Percentiles rank a stretch among this genome's conserved stretches.
phyloP scores from a whole-genome alignment of 1,139 yeast species.

The Candida tropicalis region DNA sequence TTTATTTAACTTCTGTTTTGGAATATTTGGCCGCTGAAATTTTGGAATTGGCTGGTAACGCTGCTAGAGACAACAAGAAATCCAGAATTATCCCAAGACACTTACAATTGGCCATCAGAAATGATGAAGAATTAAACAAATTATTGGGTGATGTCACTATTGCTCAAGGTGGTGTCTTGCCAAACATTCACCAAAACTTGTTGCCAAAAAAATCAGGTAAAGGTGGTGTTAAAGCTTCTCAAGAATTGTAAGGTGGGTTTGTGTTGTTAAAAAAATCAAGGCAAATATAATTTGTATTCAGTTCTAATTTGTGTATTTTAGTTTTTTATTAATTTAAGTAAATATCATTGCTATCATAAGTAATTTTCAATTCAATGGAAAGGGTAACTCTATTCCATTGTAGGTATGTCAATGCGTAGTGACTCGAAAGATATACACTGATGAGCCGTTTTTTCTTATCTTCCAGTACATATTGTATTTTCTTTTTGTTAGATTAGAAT shows the following conservation, averaged over 20 bases:
- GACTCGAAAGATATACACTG: too few species aligned
- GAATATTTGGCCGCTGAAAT: slow-evolving; percentile 98
- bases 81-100: slow-evolving; percentile 99
- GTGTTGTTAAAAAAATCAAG: too few species aligned
- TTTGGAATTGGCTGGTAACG: slow-evolving; percentile 97
- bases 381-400: too few species aligned
- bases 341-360: background rate
- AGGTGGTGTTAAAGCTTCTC: slow-evolving; percentile 72
- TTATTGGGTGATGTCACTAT: slow-evolving; percentile 63
- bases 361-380: too few species aligned
- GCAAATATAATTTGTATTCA: background rate
- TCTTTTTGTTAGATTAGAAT: background rate
- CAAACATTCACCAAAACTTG: slow-evolving; percentile 93
- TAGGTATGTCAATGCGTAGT: too few species aligned
- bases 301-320: slow-evolving; percentile 2
- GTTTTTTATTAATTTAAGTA: background rate
- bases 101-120: slow-evolving; percentile 96
- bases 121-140: slow-evolving; percentile 95
- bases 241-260: slow-evolving; percentile 51
- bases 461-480: background rate
- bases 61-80: slow-evolving; percentile 98
- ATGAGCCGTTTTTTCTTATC: too few species aligned
- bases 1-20: slow-evolving; percentile 92
- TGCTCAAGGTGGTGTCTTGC: slow-evolving; percentile 98
- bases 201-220: slow-evolving; percentile 90